Evolutionary conservation across 345 rosid genomes (phyloP), one percentile per base, ranked within the genome.

Genomic region (Pseudoturritis turrita): DNA sequence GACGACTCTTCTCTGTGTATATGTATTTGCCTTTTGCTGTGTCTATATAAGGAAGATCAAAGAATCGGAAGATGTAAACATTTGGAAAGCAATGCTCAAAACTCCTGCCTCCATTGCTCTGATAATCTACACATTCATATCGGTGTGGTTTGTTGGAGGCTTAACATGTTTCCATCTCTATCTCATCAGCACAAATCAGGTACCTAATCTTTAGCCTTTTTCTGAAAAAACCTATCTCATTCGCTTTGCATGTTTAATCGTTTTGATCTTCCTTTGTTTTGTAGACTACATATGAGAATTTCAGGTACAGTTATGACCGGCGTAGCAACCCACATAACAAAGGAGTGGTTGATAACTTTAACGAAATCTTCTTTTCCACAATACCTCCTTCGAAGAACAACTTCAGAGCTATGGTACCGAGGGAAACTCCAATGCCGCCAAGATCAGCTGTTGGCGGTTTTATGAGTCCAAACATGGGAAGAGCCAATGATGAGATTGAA

Each of bases 401-500:
- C 44, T 88, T 96, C 83, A 82, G 99, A 68, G 86, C 69, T 45
- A 70, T 50, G 81, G 86, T 88, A 19, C 83, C 73, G 1, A 85
- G 84, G 81, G 98, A 89, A 74, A 33, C 18, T 54, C 85, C 91
- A 39, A 67, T 85, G 62, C 86, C 91, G 31, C 25, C 86, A 5
- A 83, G 92, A 71, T 51, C 85, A 51, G 77, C 72, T 46, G 88
- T 82, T 14, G 87, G 93, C 1, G 87, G 96, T 66, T 91, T 91
- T 64, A 88, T 89, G 93, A 94, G 97, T 82, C 97, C 96, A 40
- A 94, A 85, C 78, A 88, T 91, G 91, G 96, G 96, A 28, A 89
- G 81, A 70, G 84, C 85, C 2, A 84, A 83, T 75, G 71, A 76
- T 60, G 95, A 94, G 77, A 91, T 89, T 59, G 98, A 94, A 71